A percentile compares a stretch with the other conserved stretches of the same genome.
Evolutionary conservation across 2,329 filamentous ascomycete genomes (phyloP).

Genomic region (Alternaria brassicicola): DNA sequence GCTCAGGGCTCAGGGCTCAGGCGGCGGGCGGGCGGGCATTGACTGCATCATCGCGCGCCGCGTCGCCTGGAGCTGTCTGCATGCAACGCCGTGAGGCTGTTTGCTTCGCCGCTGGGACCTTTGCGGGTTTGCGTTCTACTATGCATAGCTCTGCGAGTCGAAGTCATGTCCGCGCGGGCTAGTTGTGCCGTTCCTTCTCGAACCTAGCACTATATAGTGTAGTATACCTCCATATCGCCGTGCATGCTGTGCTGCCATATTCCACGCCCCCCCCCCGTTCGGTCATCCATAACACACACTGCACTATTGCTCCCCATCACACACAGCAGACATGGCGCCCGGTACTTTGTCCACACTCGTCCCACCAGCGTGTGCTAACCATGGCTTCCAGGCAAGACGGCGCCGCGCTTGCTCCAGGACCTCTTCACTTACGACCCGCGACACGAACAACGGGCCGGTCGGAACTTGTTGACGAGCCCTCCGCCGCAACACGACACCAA

Average conservation of each 20-base stretch:
- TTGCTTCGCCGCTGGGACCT: neutral
- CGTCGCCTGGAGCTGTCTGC: conserved; percentile 6
- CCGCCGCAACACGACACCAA: conserved; percentile 59
- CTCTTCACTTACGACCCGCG: conserved; percentile 59
- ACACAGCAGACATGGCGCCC: conserved; percentile 27
- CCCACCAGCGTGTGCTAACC: conserved; percentile 16
- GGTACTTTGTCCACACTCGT: conserved; percentile 20
- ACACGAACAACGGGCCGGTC: conserved; percentile 52
- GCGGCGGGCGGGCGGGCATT: conserved; percentile 3
- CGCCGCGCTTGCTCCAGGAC: conserved; percentile 59
- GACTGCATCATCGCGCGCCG: conserved; percentile 17
- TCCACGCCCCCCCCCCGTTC: neutral
- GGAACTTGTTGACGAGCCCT: conserved; percentile 64
- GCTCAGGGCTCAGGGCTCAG: conserved; percentile 1
- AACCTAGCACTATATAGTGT: conserved; percentile 6
- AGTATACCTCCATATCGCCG: conserved; percentile 8
- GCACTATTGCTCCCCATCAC: conserved; percentile 2
- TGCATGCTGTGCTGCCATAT: conserved; percentile 6
- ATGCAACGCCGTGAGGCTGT: neutral
- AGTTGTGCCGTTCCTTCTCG: neutral
- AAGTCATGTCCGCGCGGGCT: neutral
- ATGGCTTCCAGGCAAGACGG: conserved; percentile 54
- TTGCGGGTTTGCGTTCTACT: neutral
- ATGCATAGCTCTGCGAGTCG: neutral
- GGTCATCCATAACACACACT: conserved; percentile 1